A percentile compares a stretch with the other conserved stretches of the same genome.
Conservation (phyloP, 164 flowering plant species). For the Stephania cephalantha region DNA sequence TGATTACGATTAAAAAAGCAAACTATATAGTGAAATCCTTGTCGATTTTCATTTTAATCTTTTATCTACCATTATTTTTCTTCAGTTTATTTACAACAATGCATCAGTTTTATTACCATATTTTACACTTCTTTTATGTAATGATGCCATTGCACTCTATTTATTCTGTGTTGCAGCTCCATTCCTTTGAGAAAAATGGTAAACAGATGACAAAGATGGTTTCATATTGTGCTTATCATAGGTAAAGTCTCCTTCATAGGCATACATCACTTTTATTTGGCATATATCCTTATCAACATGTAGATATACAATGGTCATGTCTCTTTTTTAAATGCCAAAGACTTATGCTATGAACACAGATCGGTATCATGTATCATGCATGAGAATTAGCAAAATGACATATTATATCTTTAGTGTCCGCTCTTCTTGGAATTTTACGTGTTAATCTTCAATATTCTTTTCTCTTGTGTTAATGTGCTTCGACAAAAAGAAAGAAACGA, state of each 20-base stretch:
- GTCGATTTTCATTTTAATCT: no score
- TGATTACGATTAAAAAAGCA: no score
- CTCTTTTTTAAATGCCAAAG: not conserved
- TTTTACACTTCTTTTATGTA: not conserved
- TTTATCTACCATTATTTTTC: not conserved
- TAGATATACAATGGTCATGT: not conserved
- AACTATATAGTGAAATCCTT: no score
- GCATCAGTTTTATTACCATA: not conserved
- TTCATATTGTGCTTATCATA: slow-evolving; percentile 85
- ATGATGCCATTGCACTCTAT: not conserved
- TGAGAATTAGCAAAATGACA: not conserved
- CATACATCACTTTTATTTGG: not conserved
- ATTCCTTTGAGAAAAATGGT: slow-evolving; percentile 73
- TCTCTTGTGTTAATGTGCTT: not conserved
- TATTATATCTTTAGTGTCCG: not conserved
- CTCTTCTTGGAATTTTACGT: not conserved
- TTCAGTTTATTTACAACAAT: slow-evolving; percentile 3
- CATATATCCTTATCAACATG: not conserved
- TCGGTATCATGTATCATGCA: not conserved
- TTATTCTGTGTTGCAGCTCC: slow-evolving; percentile 47
- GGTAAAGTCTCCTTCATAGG: slow-evolving; percentile 27
- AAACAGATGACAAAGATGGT: slow-evolving; percentile 78
- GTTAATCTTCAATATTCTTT: not conserved
- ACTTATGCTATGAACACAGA: not conserved
- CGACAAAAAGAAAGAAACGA: not conserved